Evolutionary conservation across 805 yeast species (phyloP), one percentile per base, ranked within the genome.

Genomic region (Kodamaea kakaduensis): DNA sequence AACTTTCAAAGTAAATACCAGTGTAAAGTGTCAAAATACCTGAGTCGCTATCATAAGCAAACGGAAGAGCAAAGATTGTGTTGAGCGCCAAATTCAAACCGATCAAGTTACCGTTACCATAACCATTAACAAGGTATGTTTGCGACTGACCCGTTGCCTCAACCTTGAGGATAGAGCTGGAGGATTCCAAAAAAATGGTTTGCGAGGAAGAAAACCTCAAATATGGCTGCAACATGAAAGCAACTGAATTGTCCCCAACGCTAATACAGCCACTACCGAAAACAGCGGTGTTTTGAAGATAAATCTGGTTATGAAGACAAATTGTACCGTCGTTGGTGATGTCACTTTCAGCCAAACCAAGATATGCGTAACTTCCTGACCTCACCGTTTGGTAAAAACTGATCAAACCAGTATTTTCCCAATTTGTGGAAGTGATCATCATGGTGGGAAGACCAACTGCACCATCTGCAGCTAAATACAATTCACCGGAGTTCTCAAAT

Each of bases 251-350:
- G 3, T 3, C 12, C 7, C 45, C 51, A 17, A 47, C 44, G 29
- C 40, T 42, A 14, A 55, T 41, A 46, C 64, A 58, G 21, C 64
- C 64, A 13, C 36, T 13, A 23, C 62, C 62, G 3, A n/a, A 3
- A 24, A 58, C 43, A 13, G 28, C 32, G 14, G 52, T 43, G 2
- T 45, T 37, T 40, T 55, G 61, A 10, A 31, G 23, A 37, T 48
- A 57, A 3, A 32, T 25, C 17, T 43, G 35, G 25, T 50, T 55
- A 28, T 40, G 21, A 26, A 58, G 47, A 44, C 62, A 57, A 25
- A 51, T 40, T 16, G 32, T 42, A 14, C 49, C 47, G 4, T 39
- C 29, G 18, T 47, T 47, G 12, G 14, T 18, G 9, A 17, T 12
- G 5, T n/a, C 8, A 17, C 10, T 25, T 13, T 15, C 9, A 4